Base-by-base conservation (phyloP, 139 green algal species). In the Helicosporidium sp. region DNA sequence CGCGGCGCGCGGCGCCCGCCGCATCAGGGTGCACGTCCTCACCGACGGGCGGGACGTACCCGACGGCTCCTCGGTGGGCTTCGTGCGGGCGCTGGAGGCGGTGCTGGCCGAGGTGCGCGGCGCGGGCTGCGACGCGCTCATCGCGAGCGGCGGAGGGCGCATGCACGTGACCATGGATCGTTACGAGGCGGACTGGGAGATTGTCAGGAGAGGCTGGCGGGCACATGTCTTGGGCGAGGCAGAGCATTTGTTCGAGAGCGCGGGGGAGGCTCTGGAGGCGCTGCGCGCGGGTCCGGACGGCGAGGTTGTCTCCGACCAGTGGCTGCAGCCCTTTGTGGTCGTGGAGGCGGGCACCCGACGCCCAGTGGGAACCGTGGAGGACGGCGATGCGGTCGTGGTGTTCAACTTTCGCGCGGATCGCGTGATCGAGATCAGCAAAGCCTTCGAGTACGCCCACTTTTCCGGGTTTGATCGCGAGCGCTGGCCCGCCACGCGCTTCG, bases 131-230 rank as follows among this genome's bases (percentile, higher is more conserved):
- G 86, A 96, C 55, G 79, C 70, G 15, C 69, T 70, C 41, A 90
- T 96, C 51, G 87, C 86, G 0, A 91, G 76, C 6, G 87, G 87
- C 23, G 87, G 86, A 26, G 87, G 87, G 4, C 72, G 87, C 61
- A 96, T 96, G 87, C 19, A 63, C 28, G 76, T 93, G 25, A 93
- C 83, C 45, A 96, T 96, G 87, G 87, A 96, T 49, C 74, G 86
- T 26, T 96, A 94, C 22, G 62, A 91, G 77, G 76, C 84, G 5
- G 84, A 96, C 68, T 96, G 87, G 87, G 62, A 67, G 31, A 93
- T 95, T 42, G 85, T 95, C 18, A 75, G 93, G 69, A 61, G 72
- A n/a, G 85, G 85, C 3, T 95, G 83, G 83, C 54, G 91, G 26
- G 83, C 85, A 35, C 85, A 94, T 60, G 72, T 93, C 33, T 71